Percentiles rank a stretch among this genome's conserved stretches.
phyloP scores from a whole-genome alignment of 2,329 filamentous ascomycete species.

The Aureobasidium sp. region DNA sequence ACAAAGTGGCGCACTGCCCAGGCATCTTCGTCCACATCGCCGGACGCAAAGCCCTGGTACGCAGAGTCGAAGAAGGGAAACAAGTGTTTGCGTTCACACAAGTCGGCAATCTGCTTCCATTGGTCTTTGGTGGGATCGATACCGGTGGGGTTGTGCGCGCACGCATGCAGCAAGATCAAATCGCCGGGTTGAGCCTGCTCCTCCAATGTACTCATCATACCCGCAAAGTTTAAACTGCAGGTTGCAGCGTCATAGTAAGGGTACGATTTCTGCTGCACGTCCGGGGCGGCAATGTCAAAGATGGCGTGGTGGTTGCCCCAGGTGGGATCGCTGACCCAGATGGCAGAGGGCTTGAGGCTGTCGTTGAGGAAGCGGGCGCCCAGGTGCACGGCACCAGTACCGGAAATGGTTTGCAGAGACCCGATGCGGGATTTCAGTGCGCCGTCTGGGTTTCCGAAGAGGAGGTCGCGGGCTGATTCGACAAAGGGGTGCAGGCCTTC shows the following conservation, averaged over 20 bases:
- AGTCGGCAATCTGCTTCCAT: conserved; percentile 29
- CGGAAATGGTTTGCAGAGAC: conserved; percentile 79
- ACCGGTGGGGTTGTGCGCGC: conserved; percentile 35
- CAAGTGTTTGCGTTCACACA: conserved; percentile 26
- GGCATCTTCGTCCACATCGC: conserved; percentile 30
- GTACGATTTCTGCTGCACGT: conserved; percentile 19
- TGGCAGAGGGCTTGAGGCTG: conserved; percentile 54
- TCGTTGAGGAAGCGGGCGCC: conserved; percentile 83
- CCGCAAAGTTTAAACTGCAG: conserved; percentile 27
- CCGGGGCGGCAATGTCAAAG: conserved; percentile 24
- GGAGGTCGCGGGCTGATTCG: conserved; percentile 23
- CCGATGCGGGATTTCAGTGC: conserved; percentile 19
- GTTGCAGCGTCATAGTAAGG: conserved; percentile 27
- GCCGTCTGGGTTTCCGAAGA: conserved; percentile 24
- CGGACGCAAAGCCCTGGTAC: conserved; percentile 36
- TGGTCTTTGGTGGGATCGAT: conserved; percentile 30
- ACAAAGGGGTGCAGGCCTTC: conserved; percentile 68
- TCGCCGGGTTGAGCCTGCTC: conserved; percentile 25
- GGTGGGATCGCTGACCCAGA: conserved; percentile 31
- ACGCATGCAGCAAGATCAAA: conserved; percentile 34
- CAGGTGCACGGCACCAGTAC: conserved; percentile 84
- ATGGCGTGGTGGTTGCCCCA: conserved; percentile 31
- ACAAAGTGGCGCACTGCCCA: conserved; percentile 31
- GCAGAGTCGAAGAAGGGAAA: conserved; percentile 35
- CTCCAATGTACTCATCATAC: conserved; percentile 25